phyloP scores from a whole-genome alignment of 2,329 filamentous ascomycete genomes.

The Ceratocystis colombiana region DNA sequence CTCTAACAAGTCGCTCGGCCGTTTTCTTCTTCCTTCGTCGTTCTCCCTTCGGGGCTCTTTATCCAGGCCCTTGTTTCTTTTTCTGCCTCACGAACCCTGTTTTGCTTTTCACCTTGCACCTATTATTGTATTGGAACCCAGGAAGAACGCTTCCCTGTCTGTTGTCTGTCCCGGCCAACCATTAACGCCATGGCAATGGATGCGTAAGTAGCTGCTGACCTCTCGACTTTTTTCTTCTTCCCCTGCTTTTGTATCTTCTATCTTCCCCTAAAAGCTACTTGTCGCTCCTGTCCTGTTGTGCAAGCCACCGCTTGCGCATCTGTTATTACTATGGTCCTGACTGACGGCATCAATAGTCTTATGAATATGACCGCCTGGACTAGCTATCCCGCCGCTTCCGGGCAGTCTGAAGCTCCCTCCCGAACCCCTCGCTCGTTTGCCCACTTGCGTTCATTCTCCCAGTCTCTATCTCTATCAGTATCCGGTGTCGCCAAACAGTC shows the following conservation, averaged over 20 bases:
- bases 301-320: background rate
- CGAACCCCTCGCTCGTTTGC: slow-evolving; percentile 21
- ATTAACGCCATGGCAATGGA: slow-evolving; percentile 8
- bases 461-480: slow-evolving; percentile 21
- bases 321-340: slow-evolving; percentile 16
- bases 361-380: slow-evolving; percentile 46
- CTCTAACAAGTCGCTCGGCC: slow-evolving; percentile 1
- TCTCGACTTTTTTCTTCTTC: background rate
- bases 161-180: too few species aligned
- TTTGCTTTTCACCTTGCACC: slow-evolving; percentile 5
- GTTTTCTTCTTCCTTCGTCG: slow-evolving; percentile 1
- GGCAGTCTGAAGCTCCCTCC: slow-evolving; percentile 21
- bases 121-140: slow-evolving; percentile 7
- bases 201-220: slow-evolving; percentile 6
- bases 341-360: slow-evolving; percentile 36
- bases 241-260: background rate
- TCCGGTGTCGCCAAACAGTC: background rate
- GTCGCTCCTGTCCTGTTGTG: background rate
- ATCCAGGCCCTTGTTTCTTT: slow-evolving; percentile 11
- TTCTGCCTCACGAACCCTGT: slow-evolving; percentile 15
- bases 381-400: slow-evolving; percentile 32
- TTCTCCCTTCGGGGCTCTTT: slow-evolving; percentile 2
- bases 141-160: background rate
- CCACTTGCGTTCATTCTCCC: slow-evolving; percentile 23
- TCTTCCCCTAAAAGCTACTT: too few species aligned